A percentile compares a stretch with the other conserved stretches of the same genome.
These are phyloP conservation scores for Pythium guiyangense DNA, from an alignment of 352 stramenopile species.

Conservation along the genomic window DNA sequence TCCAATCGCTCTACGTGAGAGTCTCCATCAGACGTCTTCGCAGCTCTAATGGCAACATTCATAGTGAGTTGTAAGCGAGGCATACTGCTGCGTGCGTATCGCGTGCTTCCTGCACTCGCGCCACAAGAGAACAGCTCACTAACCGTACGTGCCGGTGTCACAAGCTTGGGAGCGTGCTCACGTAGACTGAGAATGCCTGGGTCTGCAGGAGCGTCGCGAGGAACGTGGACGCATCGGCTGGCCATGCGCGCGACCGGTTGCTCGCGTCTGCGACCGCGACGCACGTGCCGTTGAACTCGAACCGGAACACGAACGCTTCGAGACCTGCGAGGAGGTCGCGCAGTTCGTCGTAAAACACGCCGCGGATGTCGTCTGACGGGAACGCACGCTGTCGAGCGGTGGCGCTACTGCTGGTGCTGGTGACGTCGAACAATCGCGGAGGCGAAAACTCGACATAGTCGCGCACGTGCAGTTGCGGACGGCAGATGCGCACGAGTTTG, in stretches of 20 bases:
- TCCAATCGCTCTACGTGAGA: no score
- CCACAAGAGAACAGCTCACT: no score
- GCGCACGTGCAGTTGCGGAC: conserved; percentile 26
- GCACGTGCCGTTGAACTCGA: conserved; percentile 30
- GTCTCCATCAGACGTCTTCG: no score
- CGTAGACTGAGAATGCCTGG: conserved; percentile 53
- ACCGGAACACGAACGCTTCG: conserved; percentile 59
- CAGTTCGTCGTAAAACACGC: conserved; percentile 37
- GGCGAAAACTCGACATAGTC: conserved; percentile 28
- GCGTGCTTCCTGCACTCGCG: no score
- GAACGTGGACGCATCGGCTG: conserved; percentile 35
- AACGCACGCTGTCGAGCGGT: conserved; percentile 10
- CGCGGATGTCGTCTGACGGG: conserved; percentile 21
- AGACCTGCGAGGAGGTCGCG: conserved; percentile 34
- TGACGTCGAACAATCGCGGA: neutral
- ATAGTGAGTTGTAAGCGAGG: no score
- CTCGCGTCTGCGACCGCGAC: conserved; percentile 49
- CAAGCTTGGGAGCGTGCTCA: conserved; percentile 3
- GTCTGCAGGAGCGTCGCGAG: conserved; percentile 44
- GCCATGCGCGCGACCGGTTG: conserved; percentile 29
- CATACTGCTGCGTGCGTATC: no score
- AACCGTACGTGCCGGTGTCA: no score
- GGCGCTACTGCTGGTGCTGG: neutral
- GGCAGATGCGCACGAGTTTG: conserved; percentile 33
- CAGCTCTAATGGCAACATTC: no score